Base-by-base conservation (phyloP, 2,329 filamentous ascomycete species). In the Curvularia eragrostidis region DNA sequence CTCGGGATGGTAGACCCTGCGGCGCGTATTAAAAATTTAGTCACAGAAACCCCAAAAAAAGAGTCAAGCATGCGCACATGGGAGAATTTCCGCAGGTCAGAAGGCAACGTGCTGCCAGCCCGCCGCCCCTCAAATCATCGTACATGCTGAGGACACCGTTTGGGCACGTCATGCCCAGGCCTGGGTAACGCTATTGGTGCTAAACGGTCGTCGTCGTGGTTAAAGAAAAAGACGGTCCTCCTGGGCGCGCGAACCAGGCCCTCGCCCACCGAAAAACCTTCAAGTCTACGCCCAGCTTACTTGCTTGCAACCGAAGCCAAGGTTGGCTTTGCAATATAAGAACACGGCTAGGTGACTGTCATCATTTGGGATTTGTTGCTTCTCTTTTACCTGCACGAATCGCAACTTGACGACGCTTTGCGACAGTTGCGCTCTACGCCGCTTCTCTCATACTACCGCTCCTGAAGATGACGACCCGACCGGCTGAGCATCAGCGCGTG, bases 401-500 rank as follows among this genome's bases (percentile, higher is more conserved):
- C 41, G 57, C 52, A 52, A 36, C 42, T 54, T 12, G 13, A 36
- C 32, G 3, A 36, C 13, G 15, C 13, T n/a, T 36, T 36, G 15
- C 13, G 32, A 36, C 15, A 36, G 5, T n/a, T n/a, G 32, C 30
- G 15, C 32, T 36, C 32, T 36, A 36, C 32, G 15, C n/a, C 1
- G 3, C 15, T 23, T 42, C 21, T 23, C 19, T 24, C 15, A 15
- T 47, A 36, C 34, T 19, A 43, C 39, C 46, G 32, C 44, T 23
- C 36, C 46, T 23, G 52, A 63, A 7, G 32, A 72, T 71, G 68
- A 49, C 66, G 56, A 63, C 63, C 50, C 68, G 65, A 60, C 61
- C 64, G n/a, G 62, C 56, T 8, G 62, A 69, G 18, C 57, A 63
- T 48, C 39, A 54, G n/a, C 73, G 76, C 53, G 69, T 74, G 50